phyloP scores from a whole-genome alignment of 352 stramenopile species.

The Thalassiosira mediterranea region DNA sequence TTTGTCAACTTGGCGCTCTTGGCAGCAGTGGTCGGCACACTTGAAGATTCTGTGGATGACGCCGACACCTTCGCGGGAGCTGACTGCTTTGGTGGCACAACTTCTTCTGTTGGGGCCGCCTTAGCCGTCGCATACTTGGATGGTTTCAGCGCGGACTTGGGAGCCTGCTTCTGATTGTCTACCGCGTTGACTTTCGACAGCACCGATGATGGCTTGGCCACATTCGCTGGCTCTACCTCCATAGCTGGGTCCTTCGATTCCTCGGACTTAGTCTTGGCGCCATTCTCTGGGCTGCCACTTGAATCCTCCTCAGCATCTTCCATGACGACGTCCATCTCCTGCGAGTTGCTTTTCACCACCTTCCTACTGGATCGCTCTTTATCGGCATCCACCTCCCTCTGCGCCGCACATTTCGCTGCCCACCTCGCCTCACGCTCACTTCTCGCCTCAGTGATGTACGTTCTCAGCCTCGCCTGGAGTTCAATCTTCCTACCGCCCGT shows the following conservation, averaged over 20 bases:
- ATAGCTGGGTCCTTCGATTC: neutral
- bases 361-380: neutral
- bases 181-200: neutral
- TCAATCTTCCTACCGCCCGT: slow-evolving; percentile 63
- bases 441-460: slow-evolving; percentile 44
- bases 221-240: neutral
- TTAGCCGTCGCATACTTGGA: slow-evolving; percentile 34
- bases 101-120: slow-evolving; percentile 1
- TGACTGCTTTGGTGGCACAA: slow-evolving; percentile 3
- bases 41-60: slow-evolving; percentile 23
- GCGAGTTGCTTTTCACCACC: slow-evolving; percentile 19
- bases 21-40: slow-evolving; percentile 1
- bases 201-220: neutral
- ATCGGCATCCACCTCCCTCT: slow-evolving; percentile 6
- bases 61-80: slow-evolving; percentile 12
- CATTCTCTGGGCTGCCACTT: neutral
- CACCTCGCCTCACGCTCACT: slow-evolving; percentile 8
- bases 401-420: slow-evolving; percentile 7
- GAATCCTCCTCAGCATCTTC: slow-evolving; percentile 22
- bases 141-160: slow-evolving; percentile 46
- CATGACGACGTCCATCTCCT: slow-evolving; percentile 31
- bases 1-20: slow-evolving; percentile 11
- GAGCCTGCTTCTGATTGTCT: slow-evolving; percentile 33
- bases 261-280: neutral
- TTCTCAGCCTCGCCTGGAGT: slow-evolving; percentile 52